Percentiles rank a stretch among this genome's conserved stretches.
phyloP scores from a whole-genome alignment of 495 filamentous ascomycete genomes.

The Neurospora intermedia region DNA sequence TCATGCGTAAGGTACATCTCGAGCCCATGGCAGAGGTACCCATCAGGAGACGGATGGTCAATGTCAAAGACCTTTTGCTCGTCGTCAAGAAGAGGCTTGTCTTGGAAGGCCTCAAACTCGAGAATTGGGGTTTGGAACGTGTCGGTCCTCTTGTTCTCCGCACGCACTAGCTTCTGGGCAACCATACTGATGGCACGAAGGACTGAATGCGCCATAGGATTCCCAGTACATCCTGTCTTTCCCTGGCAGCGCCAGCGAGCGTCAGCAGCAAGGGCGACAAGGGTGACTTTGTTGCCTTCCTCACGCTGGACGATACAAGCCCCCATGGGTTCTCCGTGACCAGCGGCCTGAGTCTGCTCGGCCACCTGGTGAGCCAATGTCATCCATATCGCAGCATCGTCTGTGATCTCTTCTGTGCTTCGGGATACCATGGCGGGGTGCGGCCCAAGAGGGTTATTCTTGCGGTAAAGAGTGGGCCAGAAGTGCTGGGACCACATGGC shows the following conservation, averaged over 20 bases:
- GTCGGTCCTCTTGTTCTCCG: slow-evolving; percentile 24
- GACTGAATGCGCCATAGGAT: slow-evolving; percentile 70
- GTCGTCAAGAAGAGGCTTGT: slow-evolving; percentile 28
- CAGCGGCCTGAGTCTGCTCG: slow-evolving; percentile 38
- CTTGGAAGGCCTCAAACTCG: slow-evolving; percentile 38
- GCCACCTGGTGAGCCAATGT: slow-evolving; percentile 56
- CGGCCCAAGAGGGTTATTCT: slow-evolving; percentile 65
- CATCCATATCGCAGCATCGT: slow-evolving; percentile 51
- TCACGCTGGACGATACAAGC: slow-evolving; percentile 67
- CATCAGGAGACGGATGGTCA: slow-evolving; percentile 44
- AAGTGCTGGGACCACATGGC: slow-evolving; percentile 61
- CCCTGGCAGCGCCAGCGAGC: slow-evolving; percentile 51
- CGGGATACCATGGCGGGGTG: slow-evolving; percentile 52
- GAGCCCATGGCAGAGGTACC: slow-evolving; percentile 89
- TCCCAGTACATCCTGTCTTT: slow-evolving; percentile 40
- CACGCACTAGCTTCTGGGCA: slow-evolving; percentile 52
- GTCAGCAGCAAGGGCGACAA: slow-evolving; percentile 71
- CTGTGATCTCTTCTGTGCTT: slow-evolving; percentile 45
- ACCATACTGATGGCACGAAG: slow-evolving; percentile 86
- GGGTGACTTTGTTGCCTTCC: slow-evolving; percentile 22
- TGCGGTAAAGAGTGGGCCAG: slow-evolving; percentile 86
- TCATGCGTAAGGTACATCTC: slow-evolving; percentile 91
- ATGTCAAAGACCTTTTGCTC: slow-evolving; percentile 32
- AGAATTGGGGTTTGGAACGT: slow-evolving; percentile 17
- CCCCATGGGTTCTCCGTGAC: slow-evolving; percentile 59